phyloP scores from a whole-genome alignment of 805 yeast genomes.

The Saturnispora silvae region DNA sequence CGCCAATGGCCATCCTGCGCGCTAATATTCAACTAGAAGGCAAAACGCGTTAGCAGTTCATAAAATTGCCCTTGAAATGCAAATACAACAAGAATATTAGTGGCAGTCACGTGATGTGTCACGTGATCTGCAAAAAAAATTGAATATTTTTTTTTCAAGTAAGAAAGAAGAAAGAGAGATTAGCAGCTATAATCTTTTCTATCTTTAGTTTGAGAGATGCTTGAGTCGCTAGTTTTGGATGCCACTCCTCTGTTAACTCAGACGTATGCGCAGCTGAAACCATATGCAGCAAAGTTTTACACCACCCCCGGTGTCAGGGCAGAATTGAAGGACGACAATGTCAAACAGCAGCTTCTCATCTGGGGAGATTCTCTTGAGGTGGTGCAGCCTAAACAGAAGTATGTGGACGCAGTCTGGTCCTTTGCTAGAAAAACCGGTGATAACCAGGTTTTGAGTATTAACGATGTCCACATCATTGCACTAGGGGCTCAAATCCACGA shows the following conservation, averaged over 20 bases:
- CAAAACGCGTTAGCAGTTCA: neutral
- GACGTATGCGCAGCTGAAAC: conserved; percentile 60
- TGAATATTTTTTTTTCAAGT: neutral
- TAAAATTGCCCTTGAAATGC: too few species aligned
- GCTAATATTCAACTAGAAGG: neutral
- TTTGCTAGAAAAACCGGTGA: conserved; percentile 91
- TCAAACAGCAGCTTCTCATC: conserved; percentile 63
- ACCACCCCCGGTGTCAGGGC: conserved; percentile 87
- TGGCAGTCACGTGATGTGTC: too few species aligned
- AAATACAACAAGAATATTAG: too few species aligned
- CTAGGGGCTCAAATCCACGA: conserved; percentile 75
- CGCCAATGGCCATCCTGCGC: conserved; percentile 12
- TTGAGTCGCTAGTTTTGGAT: conserved; percentile 66
- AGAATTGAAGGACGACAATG: conserved; percentile 80
- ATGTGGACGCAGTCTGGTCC: conserved; percentile 53
- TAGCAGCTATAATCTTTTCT: neutral
- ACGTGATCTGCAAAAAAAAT: too few species aligned
- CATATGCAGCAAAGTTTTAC: conserved; percentile 58
- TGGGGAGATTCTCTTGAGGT: conserved; percentile 68
- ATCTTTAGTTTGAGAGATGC: conserved; percentile 20
- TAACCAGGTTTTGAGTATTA: conserved; percentile 71
- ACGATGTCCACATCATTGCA: conserved; percentile 90
- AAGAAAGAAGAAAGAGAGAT: too few species aligned
- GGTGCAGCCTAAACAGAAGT: conserved; percentile 66
- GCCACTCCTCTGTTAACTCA: conserved; percentile 93